These are phyloP conservation scores for Gorgonomyces haynaldii DNA, from an alignment of 192 early-diverging fungal species.

Conservation along the genomic window DNA sequence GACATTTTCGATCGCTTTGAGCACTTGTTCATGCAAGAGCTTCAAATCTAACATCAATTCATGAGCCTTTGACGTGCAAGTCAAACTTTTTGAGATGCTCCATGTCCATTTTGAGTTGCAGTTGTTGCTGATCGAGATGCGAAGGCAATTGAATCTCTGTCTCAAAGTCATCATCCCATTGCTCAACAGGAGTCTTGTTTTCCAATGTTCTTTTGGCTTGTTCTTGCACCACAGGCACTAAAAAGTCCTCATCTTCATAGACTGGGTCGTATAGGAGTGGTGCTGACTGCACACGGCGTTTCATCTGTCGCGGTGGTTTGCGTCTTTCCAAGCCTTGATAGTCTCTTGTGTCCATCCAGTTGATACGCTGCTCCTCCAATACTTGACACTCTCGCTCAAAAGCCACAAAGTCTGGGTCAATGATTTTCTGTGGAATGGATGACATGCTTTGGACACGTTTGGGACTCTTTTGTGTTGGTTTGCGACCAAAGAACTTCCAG, in stretches of 20 bases:
- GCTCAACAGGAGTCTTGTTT: background rate
- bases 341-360: background rate
- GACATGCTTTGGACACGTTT: constrained; percentile 1
- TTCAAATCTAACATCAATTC: constrained; percentile 1
- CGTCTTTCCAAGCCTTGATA: background rate
- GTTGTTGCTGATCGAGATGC: background rate
- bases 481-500: background rate
- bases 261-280: background rate
- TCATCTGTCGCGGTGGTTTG: constrained; percentile 1
- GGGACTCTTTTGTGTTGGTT: background rate
- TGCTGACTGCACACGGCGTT: constrained; percentile 2
- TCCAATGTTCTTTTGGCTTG: background rate
- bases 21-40: background rate
- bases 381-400: background rate
- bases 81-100: background rate
- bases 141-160: background rate
- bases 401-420: background rate
- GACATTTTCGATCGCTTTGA: background rate
- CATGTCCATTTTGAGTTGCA: constrained; percentile 1
- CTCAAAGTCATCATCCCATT: constrained; percentile 8
- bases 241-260: background rate
- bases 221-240: background rate
- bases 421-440: background rate
- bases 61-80: constrained; percentile 1
- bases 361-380: constrained; percentile 1